These are phyloP conservation scores for Protoeuglena noctilucae DNA, from an alignment of 139 green algal genomes.

Conservation along the genomic window DNA sequence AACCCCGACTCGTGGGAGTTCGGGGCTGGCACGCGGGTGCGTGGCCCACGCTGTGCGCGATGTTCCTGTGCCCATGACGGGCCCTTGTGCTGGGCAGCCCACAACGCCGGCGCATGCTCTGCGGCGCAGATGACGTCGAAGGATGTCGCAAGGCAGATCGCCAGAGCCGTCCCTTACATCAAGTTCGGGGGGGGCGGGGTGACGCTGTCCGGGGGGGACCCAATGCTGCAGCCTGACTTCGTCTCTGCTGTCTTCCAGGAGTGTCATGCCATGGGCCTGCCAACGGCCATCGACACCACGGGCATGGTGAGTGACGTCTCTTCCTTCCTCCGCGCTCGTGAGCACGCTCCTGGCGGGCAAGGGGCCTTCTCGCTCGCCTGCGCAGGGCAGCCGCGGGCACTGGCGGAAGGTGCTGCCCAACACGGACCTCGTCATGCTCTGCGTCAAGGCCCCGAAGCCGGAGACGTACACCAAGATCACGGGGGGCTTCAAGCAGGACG, in stretches of 20 bases:
- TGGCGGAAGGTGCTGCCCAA: slow-evolving; percentile 42
- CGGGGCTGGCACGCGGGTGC: slow-evolving; percentile 8
- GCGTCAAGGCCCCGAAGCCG: slow-evolving; percentile 38
- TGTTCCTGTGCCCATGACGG: no score
- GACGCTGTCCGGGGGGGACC: slow-evolving; percentile 39
- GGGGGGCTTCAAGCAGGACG: slow-evolving; percentile 21
- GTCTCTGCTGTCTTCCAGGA: slow-evolving; percentile 19
- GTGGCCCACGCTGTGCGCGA: no score
- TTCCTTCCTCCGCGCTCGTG: no score
- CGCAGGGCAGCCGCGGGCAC: slow-evolving; percentile 27
- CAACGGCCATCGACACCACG: slow-evolving; percentile 45
- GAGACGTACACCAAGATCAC: slow-evolving; percentile 12
- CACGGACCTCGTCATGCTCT: slow-evolving; percentile 46
- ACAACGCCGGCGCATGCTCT: no score
- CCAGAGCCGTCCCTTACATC: slow-evolving; percentile 21
- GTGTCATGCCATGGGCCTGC: slow-evolving; percentile 36
- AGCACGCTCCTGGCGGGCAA: no score
- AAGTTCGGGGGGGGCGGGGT: slow-evolving; percentile 25
- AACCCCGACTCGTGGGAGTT: slow-evolving; percentile 34
- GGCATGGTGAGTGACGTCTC: no score
- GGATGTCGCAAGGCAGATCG: background rate
- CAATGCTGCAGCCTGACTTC: slow-evolving; percentile 41
- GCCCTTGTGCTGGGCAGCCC: no score
- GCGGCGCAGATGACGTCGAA: slow-evolving; percentile 8
- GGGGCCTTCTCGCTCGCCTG: no score